phyloP scores from a whole-genome alignment of 208 protist species.

The Acanthamoeba healyi region DNA sequence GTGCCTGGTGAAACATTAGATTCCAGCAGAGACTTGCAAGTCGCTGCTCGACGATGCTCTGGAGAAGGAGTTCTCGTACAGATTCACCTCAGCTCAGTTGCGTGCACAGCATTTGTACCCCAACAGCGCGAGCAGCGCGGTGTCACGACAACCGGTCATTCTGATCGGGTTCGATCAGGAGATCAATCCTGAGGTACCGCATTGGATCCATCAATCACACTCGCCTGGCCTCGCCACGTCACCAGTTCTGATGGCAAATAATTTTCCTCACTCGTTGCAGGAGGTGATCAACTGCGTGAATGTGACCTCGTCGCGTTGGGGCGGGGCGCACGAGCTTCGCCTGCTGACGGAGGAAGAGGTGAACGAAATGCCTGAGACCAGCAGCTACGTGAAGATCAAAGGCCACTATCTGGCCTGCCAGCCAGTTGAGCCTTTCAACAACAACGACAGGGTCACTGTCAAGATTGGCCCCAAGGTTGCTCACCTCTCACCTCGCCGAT shows the following conservation, averaged over 20 bases:
- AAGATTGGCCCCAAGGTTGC: constrained; percentile 76
- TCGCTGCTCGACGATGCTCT: constrained; percentile 27
- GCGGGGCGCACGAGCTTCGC: not conserved
- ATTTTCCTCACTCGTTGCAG: not conserved
- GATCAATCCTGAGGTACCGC: constrained; percentile 58
- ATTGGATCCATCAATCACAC: not conserved
- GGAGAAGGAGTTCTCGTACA: constrained; percentile 4
- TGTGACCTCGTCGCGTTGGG: constrained; percentile 44
- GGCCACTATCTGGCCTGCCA: constrained; percentile 48
- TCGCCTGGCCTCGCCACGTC: not conserved
- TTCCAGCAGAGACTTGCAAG: constrained; percentile 32
- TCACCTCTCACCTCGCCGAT: not conserved
- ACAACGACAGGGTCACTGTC: constrained; percentile 38
- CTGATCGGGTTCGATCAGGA: constrained; percentile 66
- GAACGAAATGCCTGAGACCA: not conserved
- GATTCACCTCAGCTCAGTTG: constrained; percentile 13
- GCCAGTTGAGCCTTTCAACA: not conserved
- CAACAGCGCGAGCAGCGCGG: no score
- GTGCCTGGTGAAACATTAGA: not conserved
- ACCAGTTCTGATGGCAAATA: not conserved
- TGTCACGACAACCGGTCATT: constrained; percentile 11
- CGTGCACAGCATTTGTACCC: not conserved
- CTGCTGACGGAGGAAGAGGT: constrained; percentile 59
- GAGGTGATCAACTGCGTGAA: constrained; percentile 45
- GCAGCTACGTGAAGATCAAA: not conserved